Evolutionary conservation across 345 rosid genomes (phyloP), one percentile per base, ranked within the genome.

Genomic region (Aquilaria sinensis): DNA sequence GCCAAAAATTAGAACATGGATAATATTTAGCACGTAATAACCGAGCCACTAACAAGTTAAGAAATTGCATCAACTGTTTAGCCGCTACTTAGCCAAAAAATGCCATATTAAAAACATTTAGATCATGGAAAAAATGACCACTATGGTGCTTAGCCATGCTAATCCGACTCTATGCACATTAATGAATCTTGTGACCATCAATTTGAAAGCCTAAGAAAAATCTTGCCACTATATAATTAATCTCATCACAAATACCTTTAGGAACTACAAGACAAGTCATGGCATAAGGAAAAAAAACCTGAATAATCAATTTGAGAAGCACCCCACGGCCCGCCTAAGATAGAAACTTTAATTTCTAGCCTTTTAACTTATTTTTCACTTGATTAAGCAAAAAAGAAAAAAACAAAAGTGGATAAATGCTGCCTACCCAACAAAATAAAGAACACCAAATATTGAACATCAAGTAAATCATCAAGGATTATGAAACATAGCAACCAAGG

Each of bases 51-150:
- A 23, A 23, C 23, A 23, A 23, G 23, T 23, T 23, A 23, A 23
- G 23, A 23, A 23, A 23, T 23, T 56, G 15, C 5, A 31, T 8
- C 1, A 56, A 0, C 58, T 29, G 31, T 31, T 31, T 23, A 23
- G 23, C 9, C 56, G 29, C 67, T 66, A 66, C 53, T 75, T 75
- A 65, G 74, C 59, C 64, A 65, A 66, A 65, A 69, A 61, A 4
- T n/a, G 62, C 65, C 65, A 74, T 70, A 74, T 69, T 74, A 69
- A 52, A 52, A n/a, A 10, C 3, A 2, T 4, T 9, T 2, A 52
- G 9, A 12, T 52, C 56, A 4, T 31, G 6, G 23, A 52, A 52
- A 3, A 23, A 23, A 2, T 14, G 23, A 0, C 56, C 56, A 2
- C 56, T 31, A 52, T 52, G 9, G 23, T 31, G 4, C 9, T 52